These are phyloP conservation scores for Trametes sp. DNA, from an alignment of 1,284 basidiomycete genomes.

Conservation along the genomic window DNA sequence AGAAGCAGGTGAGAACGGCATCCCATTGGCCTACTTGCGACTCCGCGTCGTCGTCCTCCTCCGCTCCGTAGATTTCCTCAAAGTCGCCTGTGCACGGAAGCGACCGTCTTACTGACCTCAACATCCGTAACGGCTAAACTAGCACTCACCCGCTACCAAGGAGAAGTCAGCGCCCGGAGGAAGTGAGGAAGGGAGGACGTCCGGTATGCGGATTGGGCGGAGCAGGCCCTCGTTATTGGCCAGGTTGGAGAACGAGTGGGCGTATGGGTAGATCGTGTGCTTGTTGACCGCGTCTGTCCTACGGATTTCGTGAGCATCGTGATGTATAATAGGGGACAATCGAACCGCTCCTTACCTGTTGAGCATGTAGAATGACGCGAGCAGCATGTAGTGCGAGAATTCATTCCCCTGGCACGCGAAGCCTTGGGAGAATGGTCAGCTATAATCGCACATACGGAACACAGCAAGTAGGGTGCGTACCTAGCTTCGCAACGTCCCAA, in stretches of 20 bases:
- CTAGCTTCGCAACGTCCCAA: conserved; percentile 84
- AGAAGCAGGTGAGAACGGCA: conserved; percentile 95
- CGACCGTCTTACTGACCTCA: no score
- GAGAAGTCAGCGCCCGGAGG: conserved; percentile 62
- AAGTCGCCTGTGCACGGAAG: conserved; percentile 73
- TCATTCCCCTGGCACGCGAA: conserved; percentile 92
- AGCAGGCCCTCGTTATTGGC: conserved; percentile 68
- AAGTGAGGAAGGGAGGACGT: conserved; percentile 80
- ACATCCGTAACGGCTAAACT: not conserved
- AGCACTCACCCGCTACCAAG: conserved; percentile 75
- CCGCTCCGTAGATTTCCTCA: conserved; percentile 86
- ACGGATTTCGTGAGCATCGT: no score
- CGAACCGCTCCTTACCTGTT: no score
- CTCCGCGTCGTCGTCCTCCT: conserved; percentile 54
- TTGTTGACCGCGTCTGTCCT: conserved; percentile 74
- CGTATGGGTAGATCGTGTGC: conserved; percentile 85
- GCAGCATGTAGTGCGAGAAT: conserved; percentile 93
- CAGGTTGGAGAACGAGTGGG: conserved; percentile 90
- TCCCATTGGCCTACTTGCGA: conserved; percentile 85
- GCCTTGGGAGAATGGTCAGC: conserved; percentile 62
- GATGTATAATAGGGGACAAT: no score
- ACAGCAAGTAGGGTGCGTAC: conserved; percentile 47
- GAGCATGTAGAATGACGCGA: conserved; percentile 84
- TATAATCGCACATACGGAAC: no score
- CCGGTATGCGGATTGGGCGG: conserved; percentile 77